Evolutionary conservation across 176 grass and related monocot genomes (phyloP), one percentile per base, ranked within the genome.

Genomic region (Dendrocalamus sinicus): DNA sequence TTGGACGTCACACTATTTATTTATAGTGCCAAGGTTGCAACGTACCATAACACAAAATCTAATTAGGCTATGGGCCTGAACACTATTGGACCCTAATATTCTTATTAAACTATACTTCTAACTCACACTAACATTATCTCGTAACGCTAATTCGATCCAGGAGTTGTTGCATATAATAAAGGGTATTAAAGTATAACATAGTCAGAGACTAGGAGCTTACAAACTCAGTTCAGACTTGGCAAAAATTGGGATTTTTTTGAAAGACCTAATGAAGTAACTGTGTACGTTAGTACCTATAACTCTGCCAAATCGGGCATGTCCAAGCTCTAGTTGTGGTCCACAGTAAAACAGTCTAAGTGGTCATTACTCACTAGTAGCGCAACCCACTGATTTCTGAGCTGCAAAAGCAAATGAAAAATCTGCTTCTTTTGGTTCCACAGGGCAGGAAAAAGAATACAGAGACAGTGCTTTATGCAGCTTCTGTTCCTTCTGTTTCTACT

Each of bases 401-500:
- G 86, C 47, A 37, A 43, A 59, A 75, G 72, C 26, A 57, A 57
- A 61, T 57, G 35, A 60, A 44, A 72, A 68, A 17, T 39, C 40
- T n/a, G 26, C 26, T 40, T 20, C 70, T 50, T 43, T 24, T 24
- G 3, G 28, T 66, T 79, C 57, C 20, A 64, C 1, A 19, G 30
- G 30, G 11, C 61, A 39, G 48, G 13, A 40, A 39, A 80, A 16
- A 9, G 2, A n/a, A 12, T 35, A 75, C 20, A 72, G 0, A 13
- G 22, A 6, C 9, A 24, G 14, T 20, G 26, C 10, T 12, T 1
- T 51, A 22, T 85, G 28, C 50, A 67, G 60, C 70, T 74, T 85
- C 41, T 85, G 67, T 62, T 86, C 37, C 13, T 50, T 62, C 63
- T n/a, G 39, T 80, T 80, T 30, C 20, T 89, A 61, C 77, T 41